These are phyloP conservation scores for Fraxinus albicans DNA, from an alignment of 305 asterid species.

Conservation along the genomic window DNA sequence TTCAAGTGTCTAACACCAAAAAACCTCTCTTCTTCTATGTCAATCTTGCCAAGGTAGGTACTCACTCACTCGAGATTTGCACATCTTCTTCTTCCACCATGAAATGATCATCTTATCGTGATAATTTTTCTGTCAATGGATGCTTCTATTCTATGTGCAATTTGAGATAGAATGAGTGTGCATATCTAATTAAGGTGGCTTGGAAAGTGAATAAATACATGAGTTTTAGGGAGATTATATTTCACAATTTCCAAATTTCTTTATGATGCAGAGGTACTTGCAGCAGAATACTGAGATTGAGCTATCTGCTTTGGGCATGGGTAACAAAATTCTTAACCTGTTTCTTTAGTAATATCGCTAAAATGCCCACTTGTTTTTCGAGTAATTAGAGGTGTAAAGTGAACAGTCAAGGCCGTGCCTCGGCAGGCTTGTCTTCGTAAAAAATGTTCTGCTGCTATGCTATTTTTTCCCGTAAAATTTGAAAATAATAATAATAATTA, in stretches of 20 bases:
- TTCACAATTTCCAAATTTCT: neutral
- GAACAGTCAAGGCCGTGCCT: neutral
- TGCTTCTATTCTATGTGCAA: neutral
- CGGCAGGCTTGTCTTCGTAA: too few species aligned
- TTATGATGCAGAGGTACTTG: constrained; percentile 65
- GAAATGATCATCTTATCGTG: neutral
- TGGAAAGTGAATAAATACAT: neutral
- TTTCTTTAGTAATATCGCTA: neutral
- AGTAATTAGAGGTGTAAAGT: neutral
- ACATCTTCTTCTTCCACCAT: neutral
- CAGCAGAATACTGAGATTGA: constrained; percentile 84
- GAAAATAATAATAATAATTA: neutral
- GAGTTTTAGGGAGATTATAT: neutral
- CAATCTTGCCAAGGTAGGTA: constrained; percentile 72
- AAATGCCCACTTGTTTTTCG: neutral
- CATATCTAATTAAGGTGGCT: neutral
- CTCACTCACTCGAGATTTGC: neutral
- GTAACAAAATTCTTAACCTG: constrained; percentile 33
- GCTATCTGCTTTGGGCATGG: constrained; percentile 94
- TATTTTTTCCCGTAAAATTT: neutral
- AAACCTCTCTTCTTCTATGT: constrained; percentile 84
- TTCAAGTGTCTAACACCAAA: constrained; percentile 84
- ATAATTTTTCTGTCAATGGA: neutral
- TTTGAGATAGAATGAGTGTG: neutral
- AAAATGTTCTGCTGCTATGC: too few species aligned